Evolutionary conservation across 768 basidiomycete species (phyloP), one percentile per base, ranked within the genome.

Genomic region (Rhizopogon vesiculosus): DNA sequence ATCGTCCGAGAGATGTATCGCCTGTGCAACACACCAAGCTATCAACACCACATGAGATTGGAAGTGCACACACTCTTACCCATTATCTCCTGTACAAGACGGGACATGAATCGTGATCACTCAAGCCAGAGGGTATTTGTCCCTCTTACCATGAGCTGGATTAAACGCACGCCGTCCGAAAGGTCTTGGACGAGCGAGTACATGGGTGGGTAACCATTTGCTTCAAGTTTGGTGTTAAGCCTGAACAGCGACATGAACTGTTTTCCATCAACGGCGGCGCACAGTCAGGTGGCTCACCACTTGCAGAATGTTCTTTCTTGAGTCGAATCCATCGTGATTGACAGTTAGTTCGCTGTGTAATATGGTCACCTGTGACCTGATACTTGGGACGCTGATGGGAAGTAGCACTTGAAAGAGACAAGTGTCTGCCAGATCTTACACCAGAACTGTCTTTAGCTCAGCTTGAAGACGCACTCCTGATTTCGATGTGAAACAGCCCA

Each of bases 221-320:
- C 76, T 66, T 98, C 94, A 31, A 99, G 81, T 68, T 96, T 95
- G 8, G 94, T 92, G 65, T 98, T 99, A 56, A 98, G 78, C 97
- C 96, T 98, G 61, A 40, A 48, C 22, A 48, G 60, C n/a, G 45
- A 39, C 18, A 19, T 42, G 39, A 46, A 39, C 45, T 53, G 18
- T 13, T 7, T 35, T 54, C 51, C 49, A 48, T 40, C 16, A 50
- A 54, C n/a, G 44, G 31, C 19, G 38, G 50, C 31, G 29, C 33
- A 51, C 10, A 42, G n/a, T 55, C 5, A 16, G 12, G 35, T 31
- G 33, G 38, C 61, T 57, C 59, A 93, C 93, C 93, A 95, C 83
- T 93, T 93, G 71, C 91, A 93, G 68, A 95, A 95, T 2, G 93
- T 93, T 59, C 86, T 75, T 67, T 89, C 84, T 66, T 91, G 89